A percentile compares a stretch with the other conserved stretches of the same genome.
phyloP scores from a whole-genome alignment of 108 stramenopile genomes.

The Cyclotella baltica region DNA sequence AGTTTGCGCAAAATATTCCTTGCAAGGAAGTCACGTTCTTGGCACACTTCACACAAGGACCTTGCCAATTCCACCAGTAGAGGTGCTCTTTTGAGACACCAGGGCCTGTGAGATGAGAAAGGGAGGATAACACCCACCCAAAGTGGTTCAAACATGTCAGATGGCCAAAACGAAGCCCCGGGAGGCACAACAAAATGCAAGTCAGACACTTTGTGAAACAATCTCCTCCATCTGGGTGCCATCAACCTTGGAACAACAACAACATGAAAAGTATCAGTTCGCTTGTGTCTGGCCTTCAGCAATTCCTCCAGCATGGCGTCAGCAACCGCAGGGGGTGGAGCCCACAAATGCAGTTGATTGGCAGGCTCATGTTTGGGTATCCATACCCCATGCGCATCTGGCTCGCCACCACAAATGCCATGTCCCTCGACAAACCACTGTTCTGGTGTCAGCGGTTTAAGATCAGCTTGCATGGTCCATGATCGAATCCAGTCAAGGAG shows the following conservation, averaged over 20 bases:
- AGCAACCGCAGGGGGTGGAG: constrained; percentile 32
- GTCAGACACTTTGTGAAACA: constrained; percentile 36
- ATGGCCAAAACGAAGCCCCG: constrained; percentile 33
- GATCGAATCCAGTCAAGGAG: constrained; percentile 28
- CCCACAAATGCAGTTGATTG: constrained; percentile 18
- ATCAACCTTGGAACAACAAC: constrained; percentile 15
- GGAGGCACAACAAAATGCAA: constrained; percentile 19
- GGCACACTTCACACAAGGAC: constrained; percentile 18
- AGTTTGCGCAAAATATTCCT: constrained; percentile 50
- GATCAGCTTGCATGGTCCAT: neutral
- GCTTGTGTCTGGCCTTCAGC: constrained; percentile 41
- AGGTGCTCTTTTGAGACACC: constrained; percentile 25
- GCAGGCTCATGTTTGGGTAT: constrained; percentile 8
- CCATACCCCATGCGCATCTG: constrained; percentile 35
- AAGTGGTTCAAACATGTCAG: constrained; percentile 42
- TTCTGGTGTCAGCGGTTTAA: neutral
- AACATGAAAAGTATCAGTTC: constrained; percentile 36
- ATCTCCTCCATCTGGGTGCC: constrained; percentile 28
- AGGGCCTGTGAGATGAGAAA: constrained; percentile 37
- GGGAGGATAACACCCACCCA: constrained; percentile 36
- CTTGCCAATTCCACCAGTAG: constrained; percentile 32
- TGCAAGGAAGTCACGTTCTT: constrained; percentile 10
- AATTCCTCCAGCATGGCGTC: constrained; percentile 43
- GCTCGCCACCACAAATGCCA: constrained; percentile 22
- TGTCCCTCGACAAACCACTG: constrained; percentile 37